Base-by-base conservation (phyloP, 768 basidiomycete species). In the Mycena galopus region DNA sequence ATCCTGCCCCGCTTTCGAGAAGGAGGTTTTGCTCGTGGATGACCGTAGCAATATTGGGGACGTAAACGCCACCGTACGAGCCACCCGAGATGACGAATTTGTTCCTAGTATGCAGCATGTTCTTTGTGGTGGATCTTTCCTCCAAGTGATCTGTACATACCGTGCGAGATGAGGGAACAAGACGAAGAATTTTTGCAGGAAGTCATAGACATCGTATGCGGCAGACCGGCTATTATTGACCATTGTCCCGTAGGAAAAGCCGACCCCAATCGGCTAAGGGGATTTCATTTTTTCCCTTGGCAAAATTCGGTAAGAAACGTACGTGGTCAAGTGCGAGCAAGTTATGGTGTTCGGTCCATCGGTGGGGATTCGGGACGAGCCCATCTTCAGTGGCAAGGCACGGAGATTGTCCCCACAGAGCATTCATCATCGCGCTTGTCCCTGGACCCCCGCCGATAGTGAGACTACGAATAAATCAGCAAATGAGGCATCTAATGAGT, bases 371-470 rank as follows among this genome's bases (percentile, higher is more conserved):
- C 19, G 59, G 37, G 23, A 33, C 58, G 30, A 68, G 60, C 16
- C 67, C 67, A 14, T 68, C 23, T 5, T 17, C 29, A 4, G 67
- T 61, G 1, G 50, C 59, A 11, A 61, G 3, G 9, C 67, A 68
- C 8, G 58, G 67, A 14, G 67, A 51, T 44, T 68, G 67, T 5
- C 59, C 67, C 32, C 17, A 37, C 3, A 68, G 29, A 0, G 59
- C 1, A 32, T 68, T 68, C 67, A 61, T 68, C 59, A 68, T 39
- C 3, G 7, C 67, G 11, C 75, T 79, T 0, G 78, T 79, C n/a
- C 82, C 82, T 2, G 82, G 82, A 0, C 82, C 81, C 17, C 81
- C 82, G 0, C 83, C 81, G 37, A 81, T 79, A 1, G 79, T 81
- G 44, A 84, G 73, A 79, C 65, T 67, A n/a, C 4, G 23, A 16